A percentile compares a stretch with the other conserved stretches of the same genome.
These are phyloP conservation scores for Scutellaria barbata DNA, from an alignment of 257 asterid genomes.

Conservation along the genomic window DNA sequence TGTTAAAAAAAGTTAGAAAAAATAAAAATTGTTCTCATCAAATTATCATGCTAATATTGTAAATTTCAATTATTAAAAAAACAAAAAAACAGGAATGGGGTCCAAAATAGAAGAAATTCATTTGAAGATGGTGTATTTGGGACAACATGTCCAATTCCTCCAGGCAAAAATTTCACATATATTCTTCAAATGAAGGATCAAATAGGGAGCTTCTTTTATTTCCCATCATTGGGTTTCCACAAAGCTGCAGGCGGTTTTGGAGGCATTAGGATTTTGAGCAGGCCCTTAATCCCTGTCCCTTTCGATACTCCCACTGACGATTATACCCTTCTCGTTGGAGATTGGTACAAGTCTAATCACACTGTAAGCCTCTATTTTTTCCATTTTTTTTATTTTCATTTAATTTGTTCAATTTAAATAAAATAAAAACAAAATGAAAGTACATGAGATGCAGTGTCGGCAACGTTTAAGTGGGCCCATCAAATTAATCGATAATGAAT, in stretches of 20 bases:
- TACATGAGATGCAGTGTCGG: constrained; percentile 32
- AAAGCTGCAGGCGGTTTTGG: constrained; percentile 74
- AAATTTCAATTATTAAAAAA: too few relatives aligned
- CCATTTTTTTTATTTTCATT: too few relatives aligned
- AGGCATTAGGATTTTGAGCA: constrained; percentile 51
- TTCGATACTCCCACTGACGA: constrained; percentile 56
- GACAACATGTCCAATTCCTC: constrained; percentile 71
- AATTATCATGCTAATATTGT: too few relatives aligned
- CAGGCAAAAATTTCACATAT: constrained; percentile 65
- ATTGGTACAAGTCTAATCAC: constrained; percentile 75
- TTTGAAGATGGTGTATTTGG: constrained; percentile 63
- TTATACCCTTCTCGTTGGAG: constrained; percentile 54
- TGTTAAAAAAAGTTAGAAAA: too few relatives aligned
- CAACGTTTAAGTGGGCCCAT: constrained; percentile 31
- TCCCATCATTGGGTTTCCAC: constrained; percentile 65
- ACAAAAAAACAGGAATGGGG: constrained; percentile 54
- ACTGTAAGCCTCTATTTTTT: constrained; percentile 46
- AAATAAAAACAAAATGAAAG: too few relatives aligned
- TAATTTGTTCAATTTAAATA: too few relatives aligned
- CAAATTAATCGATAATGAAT: constrained; percentile 1
- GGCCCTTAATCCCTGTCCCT: constrained; percentile 61
- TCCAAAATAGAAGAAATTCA: constrained; percentile 64
- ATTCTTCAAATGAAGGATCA: constrained; percentile 72
- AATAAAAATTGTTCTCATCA: too few relatives aligned
- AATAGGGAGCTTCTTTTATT: constrained; percentile 64